Percentiles rank a stretch among this genome's conserved stretches.
These are phyloP conservation scores for Oemleria cerasiformis DNA, from an alignment of 306 rosid species.

Conservation along the genomic window DNA sequence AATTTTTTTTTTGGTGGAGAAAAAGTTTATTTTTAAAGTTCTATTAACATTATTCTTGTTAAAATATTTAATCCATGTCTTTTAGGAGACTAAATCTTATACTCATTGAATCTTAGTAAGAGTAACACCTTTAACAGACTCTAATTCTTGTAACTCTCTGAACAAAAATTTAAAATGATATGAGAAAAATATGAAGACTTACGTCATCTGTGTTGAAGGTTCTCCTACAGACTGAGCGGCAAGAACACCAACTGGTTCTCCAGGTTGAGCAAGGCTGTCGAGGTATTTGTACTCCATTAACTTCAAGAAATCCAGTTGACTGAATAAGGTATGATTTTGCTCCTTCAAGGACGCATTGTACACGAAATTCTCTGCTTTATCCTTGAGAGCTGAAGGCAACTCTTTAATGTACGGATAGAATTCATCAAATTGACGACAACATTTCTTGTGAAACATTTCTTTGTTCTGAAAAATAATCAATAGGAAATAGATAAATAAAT, in stretches of 20 bases:
- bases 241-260: constrained; percentile 95
- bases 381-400: constrained; percentile 64
- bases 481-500: constrained; percentile 16
- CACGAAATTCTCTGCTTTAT: constrained; percentile 48
- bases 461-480: constrained; percentile 59
- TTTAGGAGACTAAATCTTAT: not conserved
- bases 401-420: constrained; percentile 58
- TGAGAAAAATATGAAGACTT: constrained; percentile 27
- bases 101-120: too few relatives aligned
- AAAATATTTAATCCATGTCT: not conserved
- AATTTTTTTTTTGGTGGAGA: too few relatives aligned
- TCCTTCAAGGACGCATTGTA: constrained; percentile 30
- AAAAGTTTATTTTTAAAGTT: too few relatives aligned
- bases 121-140: not conserved
- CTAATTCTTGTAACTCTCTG: not conserved
- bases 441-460: constrained; percentile 57
- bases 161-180: not conserved
- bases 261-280: constrained; percentile 86
- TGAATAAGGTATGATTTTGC: constrained; percentile 31
- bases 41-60: not conserved
- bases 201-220: constrained; percentile 98
- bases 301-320: constrained; percentile 50
- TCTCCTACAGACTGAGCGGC: constrained; percentile 96
- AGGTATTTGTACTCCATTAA: constrained; percentile 89
- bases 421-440: constrained; percentile 50